A percentile compares a stretch with the other conserved stretches of the same genome.
Conservation (phyloP, 495 filamentous ascomycete species). For the Trichocladium uniseriatum region DNA sequence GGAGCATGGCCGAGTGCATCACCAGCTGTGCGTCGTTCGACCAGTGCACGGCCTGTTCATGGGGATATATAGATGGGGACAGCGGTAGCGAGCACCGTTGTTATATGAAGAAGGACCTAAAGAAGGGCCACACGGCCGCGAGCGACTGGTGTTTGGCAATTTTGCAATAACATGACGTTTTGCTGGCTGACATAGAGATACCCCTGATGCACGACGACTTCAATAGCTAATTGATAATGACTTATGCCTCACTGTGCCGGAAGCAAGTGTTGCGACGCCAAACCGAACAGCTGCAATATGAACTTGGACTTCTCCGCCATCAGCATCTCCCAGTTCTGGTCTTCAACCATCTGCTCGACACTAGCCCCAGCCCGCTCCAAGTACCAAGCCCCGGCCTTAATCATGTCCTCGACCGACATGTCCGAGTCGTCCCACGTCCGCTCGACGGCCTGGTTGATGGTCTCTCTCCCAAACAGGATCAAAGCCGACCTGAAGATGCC, state of each 20-base stretch:
- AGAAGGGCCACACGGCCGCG: constrained; percentile 23
- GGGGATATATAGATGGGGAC: constrained; percentile 37
- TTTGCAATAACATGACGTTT: constrained; percentile 14
- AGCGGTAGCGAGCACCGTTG: constrained; percentile 29
- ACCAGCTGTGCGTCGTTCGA: constrained; percentile 32
- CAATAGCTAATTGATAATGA: background rate
- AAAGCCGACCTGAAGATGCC: too few relatives aligned
- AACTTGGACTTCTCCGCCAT: too few relatives aligned
- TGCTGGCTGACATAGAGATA: constrained; percentile 6
- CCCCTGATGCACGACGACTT: background rate
- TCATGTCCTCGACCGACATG: too few relatives aligned
- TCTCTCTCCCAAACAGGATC: too few relatives aligned
- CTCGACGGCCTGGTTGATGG: too few relatives aligned
- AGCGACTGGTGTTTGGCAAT: constrained; percentile 38
- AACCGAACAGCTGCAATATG: too few relatives aligned
- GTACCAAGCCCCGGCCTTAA: too few relatives aligned
- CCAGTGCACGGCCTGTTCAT: constrained; percentile 35
- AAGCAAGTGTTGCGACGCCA: too few relatives aligned
- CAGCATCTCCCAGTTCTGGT: too few relatives aligned
- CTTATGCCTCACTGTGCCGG: background rate
- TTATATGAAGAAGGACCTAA: constrained; percentile 36
- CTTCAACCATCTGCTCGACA: too few relatives aligned
- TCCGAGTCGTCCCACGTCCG: too few relatives aligned
- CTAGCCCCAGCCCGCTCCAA: too few relatives aligned
- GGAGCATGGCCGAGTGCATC: constrained; percentile 38